phyloP scores from a whole-genome alignment of 768 basidiomycete genomes.

The Hypholoma fasciculare region DNA sequence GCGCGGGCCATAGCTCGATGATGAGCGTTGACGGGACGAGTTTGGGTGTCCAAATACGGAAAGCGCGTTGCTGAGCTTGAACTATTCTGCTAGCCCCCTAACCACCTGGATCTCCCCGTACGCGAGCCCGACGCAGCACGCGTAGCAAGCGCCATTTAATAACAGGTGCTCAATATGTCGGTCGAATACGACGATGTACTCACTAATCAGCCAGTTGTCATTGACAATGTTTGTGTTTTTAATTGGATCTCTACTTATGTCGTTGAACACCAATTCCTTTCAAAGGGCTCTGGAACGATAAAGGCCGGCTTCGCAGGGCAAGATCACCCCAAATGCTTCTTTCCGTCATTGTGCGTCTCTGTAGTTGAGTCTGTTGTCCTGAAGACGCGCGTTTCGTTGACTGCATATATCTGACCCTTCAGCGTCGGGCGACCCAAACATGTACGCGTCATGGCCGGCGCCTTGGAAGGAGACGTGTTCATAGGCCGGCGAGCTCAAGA shows the following conservation, averaged over 20 bases:
- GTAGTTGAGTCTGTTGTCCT: slow-evolving; percentile 33
- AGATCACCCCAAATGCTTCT: slow-evolving; percentile 99
- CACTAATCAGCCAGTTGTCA: slow-evolving; percentile 98
- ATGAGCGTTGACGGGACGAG: slow-evolving; percentile 6
- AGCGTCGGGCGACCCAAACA: slow-evolving; percentile 98
- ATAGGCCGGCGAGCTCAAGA: slow-evolving; percentile 96
- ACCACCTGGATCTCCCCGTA: slow-evolving; percentile 5
- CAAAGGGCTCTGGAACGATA: slow-evolving; percentile 94
- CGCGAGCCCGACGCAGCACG: slow-evolving; percentile 7
- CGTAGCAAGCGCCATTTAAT: slow-evolving; percentile 11
- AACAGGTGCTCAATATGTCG: slow-evolving; percentile 51
- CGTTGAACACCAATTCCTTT: slow-evolving; percentile 25
- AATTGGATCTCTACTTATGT: slow-evolving; percentile 6
- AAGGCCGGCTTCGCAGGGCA: slow-evolving; percentile 99
- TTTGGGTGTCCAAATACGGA: slow-evolving; percentile 15
- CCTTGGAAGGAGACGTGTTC: slow-evolving; percentile 94
- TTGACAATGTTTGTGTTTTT: slow-evolving; percentile 82
- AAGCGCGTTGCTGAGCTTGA: slow-evolving; percentile 23
- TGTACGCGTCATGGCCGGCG: slow-evolving; percentile 96
- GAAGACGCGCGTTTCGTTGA: slow-evolving; percentile 23
- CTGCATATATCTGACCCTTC: slow-evolving; percentile 16
- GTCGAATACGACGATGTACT: slow-evolving; percentile 91
- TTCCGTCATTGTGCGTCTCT: slow-evolving; percentile 91
- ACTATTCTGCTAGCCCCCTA: slow-evolving; percentile 11
- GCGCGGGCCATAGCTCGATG: slow-evolving; percentile 14